Percentiles rank a stretch among this genome's conserved stretches.
These are phyloP conservation scores for Alternaria sp. DNA, from an alignment of 2,329 filamentous ascomycete genomes.

Conservation along the genomic window DNA sequence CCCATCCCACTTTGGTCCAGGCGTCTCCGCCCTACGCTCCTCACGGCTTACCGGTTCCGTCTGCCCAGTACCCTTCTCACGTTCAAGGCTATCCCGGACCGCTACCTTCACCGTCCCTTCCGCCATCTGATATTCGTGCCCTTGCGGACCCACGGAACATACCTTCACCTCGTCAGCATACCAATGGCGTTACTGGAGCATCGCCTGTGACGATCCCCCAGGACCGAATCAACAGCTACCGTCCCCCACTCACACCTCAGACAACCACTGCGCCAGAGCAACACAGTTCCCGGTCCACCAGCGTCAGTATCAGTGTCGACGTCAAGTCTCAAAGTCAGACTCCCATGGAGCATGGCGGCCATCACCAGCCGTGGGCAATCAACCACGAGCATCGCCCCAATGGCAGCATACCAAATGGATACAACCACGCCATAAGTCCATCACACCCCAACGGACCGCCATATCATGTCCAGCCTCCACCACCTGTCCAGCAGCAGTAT, in stretches of 20 bases:
- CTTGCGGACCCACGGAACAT: slow-evolving; percentile 43
- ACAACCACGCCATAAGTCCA: slow-evolving; percentile 39
- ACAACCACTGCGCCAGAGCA: slow-evolving; percentile 28
- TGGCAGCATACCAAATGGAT: slow-evolving; percentile 42
- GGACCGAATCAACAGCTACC: slow-evolving; percentile 43
- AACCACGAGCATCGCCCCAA: slow-evolving; percentile 44
- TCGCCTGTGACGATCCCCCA: slow-evolving; percentile 41
- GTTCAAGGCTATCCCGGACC: slow-evolving; percentile 28
- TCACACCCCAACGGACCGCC: slow-evolving; percentile 36
- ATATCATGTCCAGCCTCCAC: slow-evolving; percentile 38
- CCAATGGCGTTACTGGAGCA: slow-evolving; percentile 43
- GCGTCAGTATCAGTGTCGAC: slow-evolving; percentile 34
- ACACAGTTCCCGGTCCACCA: slow-evolving; percentile 32
- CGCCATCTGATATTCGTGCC: slow-evolving; percentile 42
- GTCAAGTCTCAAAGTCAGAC: slow-evolving; percentile 34
- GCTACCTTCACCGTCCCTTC: slow-evolving; percentile 40
- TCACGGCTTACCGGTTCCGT: slow-evolving; percentile 34
- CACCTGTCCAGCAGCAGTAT: slow-evolving; percentile 39
- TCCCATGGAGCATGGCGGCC: slow-evolving; percentile 46
- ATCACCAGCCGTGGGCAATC: slow-evolving; percentile 40
- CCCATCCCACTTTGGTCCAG: slow-evolving; percentile 40
- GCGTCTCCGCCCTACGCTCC: slow-evolving; percentile 36
- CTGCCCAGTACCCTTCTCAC: slow-evolving; percentile 29
- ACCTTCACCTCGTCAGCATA: slow-evolving; percentile 42
- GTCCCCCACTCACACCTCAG: slow-evolving; percentile 41